These are phyloP conservation scores for Neurospora sp. DNA, from an alignment of 495 filamentous ascomycete genomes.

Conservation along the genomic window DNA sequence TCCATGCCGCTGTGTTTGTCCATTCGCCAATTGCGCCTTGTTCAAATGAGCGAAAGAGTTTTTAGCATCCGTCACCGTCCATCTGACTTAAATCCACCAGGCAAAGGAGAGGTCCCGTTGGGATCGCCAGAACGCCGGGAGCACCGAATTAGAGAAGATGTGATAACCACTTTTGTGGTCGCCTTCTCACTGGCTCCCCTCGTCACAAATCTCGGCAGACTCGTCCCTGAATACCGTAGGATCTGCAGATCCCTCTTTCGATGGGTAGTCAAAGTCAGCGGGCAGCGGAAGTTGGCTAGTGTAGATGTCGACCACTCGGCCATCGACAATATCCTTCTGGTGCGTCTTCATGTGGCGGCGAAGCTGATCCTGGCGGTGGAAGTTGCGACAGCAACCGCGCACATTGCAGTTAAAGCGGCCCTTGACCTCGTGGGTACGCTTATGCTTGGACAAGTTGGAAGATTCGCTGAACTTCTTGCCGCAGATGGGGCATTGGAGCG, in stretches of 20 bases:
- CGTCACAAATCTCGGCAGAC: not conserved
- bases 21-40: not conserved
- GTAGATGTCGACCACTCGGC: not conserved
- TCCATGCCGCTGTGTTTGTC: not conserved
- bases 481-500: conserved; percentile 38
- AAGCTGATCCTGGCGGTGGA: conserved; percentile 47
- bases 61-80: not conserved
- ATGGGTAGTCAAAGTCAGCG: not conserved
- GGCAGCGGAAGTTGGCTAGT: not conserved
- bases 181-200: not conserved
- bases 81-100: not conserved
- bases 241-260: not conserved
- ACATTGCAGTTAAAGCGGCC: conserved; percentile 38
- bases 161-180: not conserved
- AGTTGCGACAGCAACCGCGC: conserved; percentile 40
- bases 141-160: not conserved
- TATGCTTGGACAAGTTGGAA: conserved; percentile 46
- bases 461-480: conserved; percentile 43
- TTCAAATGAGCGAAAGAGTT: not conserved
- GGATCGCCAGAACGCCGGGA: not conserved
- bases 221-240: not conserved
- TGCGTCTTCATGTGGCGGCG: conserved; percentile 33
- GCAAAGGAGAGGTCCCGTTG: not conserved
- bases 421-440: conserved; percentile 39
- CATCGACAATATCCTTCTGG: conserved; percentile 13